Conservation (phyloP, 495 filamentous ascomycete species). For the Daldinia loculata region DNA sequence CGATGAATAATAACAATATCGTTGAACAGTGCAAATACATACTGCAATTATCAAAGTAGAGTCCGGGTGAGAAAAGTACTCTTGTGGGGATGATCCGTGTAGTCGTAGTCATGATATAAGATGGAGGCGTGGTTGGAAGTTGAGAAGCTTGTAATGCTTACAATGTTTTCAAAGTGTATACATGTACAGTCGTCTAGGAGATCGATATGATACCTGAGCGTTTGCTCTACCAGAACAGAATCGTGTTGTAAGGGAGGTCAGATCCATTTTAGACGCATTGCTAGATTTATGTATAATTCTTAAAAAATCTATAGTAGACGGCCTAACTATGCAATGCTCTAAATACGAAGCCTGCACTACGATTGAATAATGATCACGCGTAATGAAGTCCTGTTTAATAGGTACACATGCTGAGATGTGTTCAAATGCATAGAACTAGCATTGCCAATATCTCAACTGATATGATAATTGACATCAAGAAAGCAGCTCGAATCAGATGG, state of each 20-base stretch:
- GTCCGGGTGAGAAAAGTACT: neutral
- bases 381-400: neutral
- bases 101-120: neutral
- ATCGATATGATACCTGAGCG: constrained; percentile 35
- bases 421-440: neutral
- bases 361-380: neutral
- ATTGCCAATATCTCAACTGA: constrained; percentile 6
- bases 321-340: no score
- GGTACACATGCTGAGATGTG: neutral
- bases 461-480: neutral
- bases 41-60: neutral
- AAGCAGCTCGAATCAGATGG: constrained; percentile 19
- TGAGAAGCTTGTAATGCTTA: constrained; percentile 1
- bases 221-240: constrained; percentile 30
- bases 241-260: constrained; percentile 19
- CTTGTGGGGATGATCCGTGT: constrained; percentile 1
- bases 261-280: neutral
- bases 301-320: neutral
- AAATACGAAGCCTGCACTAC: neutral
- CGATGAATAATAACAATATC: constrained; percentile 34
- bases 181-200: constrained; percentile 24
- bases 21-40: neutral
- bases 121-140: neutral
- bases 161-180: constrained; percentile 8
- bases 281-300: neutral